Evolutionary conservation across 140 eudicot species (phyloP).

Genomic region (Flaveria floridana): DNA sequence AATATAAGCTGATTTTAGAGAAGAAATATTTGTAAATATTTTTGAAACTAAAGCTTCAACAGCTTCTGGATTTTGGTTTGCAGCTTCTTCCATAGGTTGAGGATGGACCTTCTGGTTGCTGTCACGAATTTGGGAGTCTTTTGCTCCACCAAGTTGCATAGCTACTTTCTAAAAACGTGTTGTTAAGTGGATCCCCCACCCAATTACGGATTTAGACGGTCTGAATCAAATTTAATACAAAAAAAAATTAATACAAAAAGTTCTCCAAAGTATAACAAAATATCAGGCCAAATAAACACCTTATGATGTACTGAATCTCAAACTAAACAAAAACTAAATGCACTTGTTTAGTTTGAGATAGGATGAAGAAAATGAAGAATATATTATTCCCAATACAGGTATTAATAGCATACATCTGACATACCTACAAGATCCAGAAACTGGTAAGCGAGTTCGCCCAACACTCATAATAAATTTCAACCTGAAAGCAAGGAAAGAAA

Average conservation of each 20-base stretch:
- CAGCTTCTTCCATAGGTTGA: slow-evolving; percentile 93
- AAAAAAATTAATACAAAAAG: background rate
- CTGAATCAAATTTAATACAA: slow-evolving; percentile 5
- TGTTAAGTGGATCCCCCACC: slow-evolving; percentile 33
- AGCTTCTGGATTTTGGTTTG: slow-evolving; percentile 82
- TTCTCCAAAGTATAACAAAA: background rate
- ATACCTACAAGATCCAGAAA: slow-evolving; percentile 35
- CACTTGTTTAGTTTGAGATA: background rate
- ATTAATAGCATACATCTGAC: background rate
- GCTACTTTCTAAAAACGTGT: slow-evolving; percentile 42
- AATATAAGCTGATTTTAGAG: slow-evolving; percentile 85
- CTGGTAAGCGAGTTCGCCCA: slow-evolving; percentile 28
- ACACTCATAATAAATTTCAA: slow-evolving; percentile 34
- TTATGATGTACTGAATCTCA: background rate
- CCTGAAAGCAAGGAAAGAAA: slow-evolving; percentile 19
- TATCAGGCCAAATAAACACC: background rate
- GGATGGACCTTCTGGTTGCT: slow-evolving; percentile 94
- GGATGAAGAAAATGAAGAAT: background rate
- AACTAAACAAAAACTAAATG: slow-evolving; percentile 5
- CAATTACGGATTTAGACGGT: slow-evolving; percentile 14
- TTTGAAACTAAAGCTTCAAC: slow-evolving; percentile 80
- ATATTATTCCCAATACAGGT: background rate
- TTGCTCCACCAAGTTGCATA: slow-evolving; percentile 91
- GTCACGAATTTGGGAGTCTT: slow-evolving; percentile 80
- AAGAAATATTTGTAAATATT: slow-evolving; percentile 78